Evolutionary conservation across 805 yeast species (phyloP).

Genomic region (Candida anglica): DNA sequence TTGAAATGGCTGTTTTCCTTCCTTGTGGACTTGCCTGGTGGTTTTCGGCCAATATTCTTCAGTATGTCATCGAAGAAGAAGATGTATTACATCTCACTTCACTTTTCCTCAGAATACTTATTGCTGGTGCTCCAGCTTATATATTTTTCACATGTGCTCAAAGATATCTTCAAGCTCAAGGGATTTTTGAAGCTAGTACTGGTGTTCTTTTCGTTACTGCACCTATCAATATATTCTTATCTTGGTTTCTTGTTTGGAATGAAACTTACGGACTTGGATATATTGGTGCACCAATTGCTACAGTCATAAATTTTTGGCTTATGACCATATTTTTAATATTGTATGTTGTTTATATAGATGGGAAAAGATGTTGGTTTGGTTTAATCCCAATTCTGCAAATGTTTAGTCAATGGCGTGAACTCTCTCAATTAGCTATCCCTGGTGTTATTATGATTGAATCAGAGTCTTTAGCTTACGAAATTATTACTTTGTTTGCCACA

Average conservation of each 20-base stretch:
- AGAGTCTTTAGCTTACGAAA: constrained; percentile 44
- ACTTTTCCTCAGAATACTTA: constrained; percentile 29
- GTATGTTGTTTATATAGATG: constrained; percentile 50
- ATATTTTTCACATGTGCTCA: constrained; percentile 39
- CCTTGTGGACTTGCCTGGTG: constrained; percentile 42
- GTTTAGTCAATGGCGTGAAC: constrained; percentile 31
- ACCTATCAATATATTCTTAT: constrained; percentile 35
- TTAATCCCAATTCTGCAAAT: constrained; percentile 31
- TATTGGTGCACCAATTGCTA: constrained; percentile 41
- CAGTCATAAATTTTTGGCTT: constrained; percentile 39
- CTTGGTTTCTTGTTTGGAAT: constrained; percentile 43
- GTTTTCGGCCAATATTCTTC: constrained; percentile 26
- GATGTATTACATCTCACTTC: constrained; percentile 33
- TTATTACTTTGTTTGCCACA: constrained; percentile 43
- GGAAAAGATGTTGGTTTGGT: constrained; percentile 71
- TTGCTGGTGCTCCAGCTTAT: constrained; percentile 40
- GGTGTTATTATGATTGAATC: constrained; percentile 44
- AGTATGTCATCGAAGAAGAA: constrained; percentile 26
- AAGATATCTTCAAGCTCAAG: constrained; percentile 43
- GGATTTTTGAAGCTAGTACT: constrained; percentile 45
- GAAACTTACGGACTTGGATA: constrained; percentile 36
- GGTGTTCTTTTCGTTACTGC: constrained; percentile 39
- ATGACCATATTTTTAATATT: constrained; percentile 33
- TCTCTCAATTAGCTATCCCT: constrained; percentile 38
- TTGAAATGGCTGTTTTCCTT: constrained; percentile 29